Evolutionary conservation across 352 stramenopile genomes (phyloP).

Genomic region (Aphanomyces cochlioides): DNA sequence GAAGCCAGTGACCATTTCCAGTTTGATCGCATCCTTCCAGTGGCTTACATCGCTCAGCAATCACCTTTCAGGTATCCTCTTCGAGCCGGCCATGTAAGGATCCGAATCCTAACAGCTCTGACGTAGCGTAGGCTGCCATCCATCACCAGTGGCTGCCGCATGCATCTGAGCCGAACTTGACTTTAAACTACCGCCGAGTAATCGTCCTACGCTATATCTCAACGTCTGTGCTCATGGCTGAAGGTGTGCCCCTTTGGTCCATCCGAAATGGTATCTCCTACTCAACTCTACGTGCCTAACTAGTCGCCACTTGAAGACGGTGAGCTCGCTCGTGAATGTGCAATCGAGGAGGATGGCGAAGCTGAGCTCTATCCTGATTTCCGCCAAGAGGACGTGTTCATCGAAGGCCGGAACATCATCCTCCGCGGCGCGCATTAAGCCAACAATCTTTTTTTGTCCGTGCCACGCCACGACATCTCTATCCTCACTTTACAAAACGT

Average conservation of each 20-base stretch:
- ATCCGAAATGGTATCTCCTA: neutral
- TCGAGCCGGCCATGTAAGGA: slow-evolving; percentile 7
- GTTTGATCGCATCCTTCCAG: slow-evolving; percentile 22
- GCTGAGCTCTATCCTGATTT: slow-evolving; percentile 25
- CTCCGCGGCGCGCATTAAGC: neutral
- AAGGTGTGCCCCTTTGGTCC: slow-evolving; percentile 4
- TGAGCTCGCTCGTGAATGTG: neutral
- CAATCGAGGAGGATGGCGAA: neutral
- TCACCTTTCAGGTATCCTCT: slow-evolving; percentile 5
- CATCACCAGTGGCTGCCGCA: slow-evolving; percentile 26
- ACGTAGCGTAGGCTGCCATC: slow-evolving; percentile 9
- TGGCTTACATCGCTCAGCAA: neutral
- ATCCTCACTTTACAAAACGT: neutral
- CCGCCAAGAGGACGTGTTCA: slow-evolving; percentile 6
- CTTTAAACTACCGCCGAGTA: slow-evolving; percentile 6
- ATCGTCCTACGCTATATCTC: slow-evolving; percentile 24
- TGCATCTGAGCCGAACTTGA: slow-evolving; percentile 14
- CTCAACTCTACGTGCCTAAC: neutral
- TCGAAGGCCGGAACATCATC: slow-evolving; percentile 18
- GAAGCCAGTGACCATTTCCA: slow-evolving; percentile 27
- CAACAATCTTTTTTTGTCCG: neutral
- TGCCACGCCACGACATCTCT: neutral
- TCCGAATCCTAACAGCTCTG: neutral
- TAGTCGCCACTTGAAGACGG: neutral
- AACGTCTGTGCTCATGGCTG: slow-evolving; percentile 9